A percentile compares a stretch with the other conserved stretches of the same genome.
phyloP scores from a whole-genome alignment of 2,329 filamentous ascomycete species.

The Calonectria hawksworthii region DNA sequence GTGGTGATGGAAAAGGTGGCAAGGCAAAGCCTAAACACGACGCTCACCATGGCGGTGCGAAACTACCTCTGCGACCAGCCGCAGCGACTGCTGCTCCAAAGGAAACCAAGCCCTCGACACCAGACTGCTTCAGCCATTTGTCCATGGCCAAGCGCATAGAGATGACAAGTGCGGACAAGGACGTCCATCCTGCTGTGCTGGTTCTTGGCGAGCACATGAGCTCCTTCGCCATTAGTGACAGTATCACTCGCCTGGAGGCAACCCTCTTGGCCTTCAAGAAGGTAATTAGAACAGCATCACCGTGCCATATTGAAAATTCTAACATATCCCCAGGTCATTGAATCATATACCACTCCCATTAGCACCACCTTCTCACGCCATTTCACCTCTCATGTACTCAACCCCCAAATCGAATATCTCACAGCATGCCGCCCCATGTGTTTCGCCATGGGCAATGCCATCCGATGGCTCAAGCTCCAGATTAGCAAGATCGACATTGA shows the following conservation, averaged over 20 bases:
- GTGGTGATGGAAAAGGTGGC: conserved; percentile 59
- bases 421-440: conserved; percentile 95
- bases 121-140: conserved; percentile 85
- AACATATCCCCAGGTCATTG: conserved; percentile 76
- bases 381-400: conserved; percentile 90
- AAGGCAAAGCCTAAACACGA: conserved; percentile 65
- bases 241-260: conserved; percentile 87
- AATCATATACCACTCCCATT: conserved; percentile 90
- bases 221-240: conserved; percentile 89
- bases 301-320: not conserved
- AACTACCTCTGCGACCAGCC: conserved; percentile 50
- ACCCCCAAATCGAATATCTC: conserved; percentile 95
- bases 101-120: conserved; percentile 71
- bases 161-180: conserved; percentile 73
- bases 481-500: conserved; percentile 93
- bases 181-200: conserved; percentile 89
- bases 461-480: conserved; percentile 92
- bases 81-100: conserved; percentile 56
- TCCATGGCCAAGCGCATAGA: conserved; percentile 74
- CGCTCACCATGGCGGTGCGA: conserved; percentile 52
- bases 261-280: conserved; percentile 92
- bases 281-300: conserved; percentile 58
- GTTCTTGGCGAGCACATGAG: conserved; percentile 92
- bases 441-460: conserved; percentile 97
- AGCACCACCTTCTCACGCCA: conserved; percentile 90